A percentile compares a stretch with the other conserved stretches of the same genome.
These are phyloP conservation scores for Fusarium torulosum DNA, from an alignment of 2,329 filamentous ascomycete genomes.

Conservation along the genomic window DNA sequence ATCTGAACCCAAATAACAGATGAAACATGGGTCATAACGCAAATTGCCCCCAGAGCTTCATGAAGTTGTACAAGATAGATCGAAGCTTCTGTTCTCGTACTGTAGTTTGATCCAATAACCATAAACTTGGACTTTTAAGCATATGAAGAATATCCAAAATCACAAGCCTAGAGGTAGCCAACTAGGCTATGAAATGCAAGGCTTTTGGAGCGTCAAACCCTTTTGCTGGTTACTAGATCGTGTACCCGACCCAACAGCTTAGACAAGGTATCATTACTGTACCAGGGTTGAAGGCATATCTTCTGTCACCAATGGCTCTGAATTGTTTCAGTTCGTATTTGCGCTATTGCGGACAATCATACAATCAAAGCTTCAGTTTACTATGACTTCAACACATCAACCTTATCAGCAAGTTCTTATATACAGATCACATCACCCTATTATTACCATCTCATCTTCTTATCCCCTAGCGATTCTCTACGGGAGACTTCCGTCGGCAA, in stretches of 20 bases:
- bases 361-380: background rate
- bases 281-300: background rate
- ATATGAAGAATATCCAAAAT: background rate
- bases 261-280: background rate
- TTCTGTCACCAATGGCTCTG: background rate
- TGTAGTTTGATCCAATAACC: background rate
- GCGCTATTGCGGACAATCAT: background rate
- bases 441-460: background rate
- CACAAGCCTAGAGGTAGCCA: background rate
- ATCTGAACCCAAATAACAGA: background rate
- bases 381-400: background rate
- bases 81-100: background rate
- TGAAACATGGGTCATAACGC: background rate
- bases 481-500: conserved; percentile 1
- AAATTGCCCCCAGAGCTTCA: background rate
- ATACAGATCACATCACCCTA: background rate
- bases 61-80: background rate
- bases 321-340: background rate
- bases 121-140: background rate
- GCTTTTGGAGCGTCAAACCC: too few species aligned
- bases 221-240: background rate
- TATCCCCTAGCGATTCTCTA: conserved; percentile 1
- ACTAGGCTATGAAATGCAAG: background rate
- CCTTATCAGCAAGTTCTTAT: background rate
- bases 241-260: background rate